A percentile compares a stretch with the other conserved stretches of the same genome.
Evolutionary conservation across 192 early-diverging fungal genomes (phyloP).

Genomic region (Coemansia sp.): DNA sequence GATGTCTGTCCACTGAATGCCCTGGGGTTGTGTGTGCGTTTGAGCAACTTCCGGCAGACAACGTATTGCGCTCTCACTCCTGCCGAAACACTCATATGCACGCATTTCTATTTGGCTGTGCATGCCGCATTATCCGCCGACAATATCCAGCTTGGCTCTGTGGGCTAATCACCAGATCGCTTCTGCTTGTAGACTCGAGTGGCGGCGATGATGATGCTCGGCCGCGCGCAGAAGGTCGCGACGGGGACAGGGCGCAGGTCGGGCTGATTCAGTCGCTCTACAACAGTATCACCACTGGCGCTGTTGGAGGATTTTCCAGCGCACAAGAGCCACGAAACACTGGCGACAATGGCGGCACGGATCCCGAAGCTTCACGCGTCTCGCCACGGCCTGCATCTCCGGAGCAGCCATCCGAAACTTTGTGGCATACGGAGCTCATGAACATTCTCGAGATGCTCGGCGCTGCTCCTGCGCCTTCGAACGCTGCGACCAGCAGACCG

Average conservation of each 20-base stretch:
- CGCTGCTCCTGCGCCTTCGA: not conserved
- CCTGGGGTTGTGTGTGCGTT: not conserved
- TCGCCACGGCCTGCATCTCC: not conserved
- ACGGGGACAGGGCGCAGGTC: not conserved
- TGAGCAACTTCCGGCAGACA: not conserved
- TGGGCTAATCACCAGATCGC: not conserved
- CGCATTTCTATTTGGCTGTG: not conserved
- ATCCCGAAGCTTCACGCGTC: not conserved
- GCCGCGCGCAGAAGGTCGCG: not conserved
- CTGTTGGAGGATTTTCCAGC: not conserved
- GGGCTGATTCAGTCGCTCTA: constrained; percentile 10
- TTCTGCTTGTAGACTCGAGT: constrained; percentile 4
- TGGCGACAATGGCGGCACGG: not conserved
- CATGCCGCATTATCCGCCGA: not conserved
- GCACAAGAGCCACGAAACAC: not conserved
- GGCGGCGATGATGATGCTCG: not conserved
- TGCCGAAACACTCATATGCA: not conserved
- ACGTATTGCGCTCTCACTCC: too few species aligned
- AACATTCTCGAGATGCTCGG: constrained; percentile 2
- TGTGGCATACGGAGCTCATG: constrained; percentile 6
- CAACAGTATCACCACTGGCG: not conserved
- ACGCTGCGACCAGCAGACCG: not conserved
- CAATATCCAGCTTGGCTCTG: too few species aligned
- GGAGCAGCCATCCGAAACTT: not conserved
- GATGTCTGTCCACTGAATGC: not conserved